Base-by-base conservation (phyloP, 2,329 filamentous ascomycete genomes). In the Aspergillus tamarii region DNA sequence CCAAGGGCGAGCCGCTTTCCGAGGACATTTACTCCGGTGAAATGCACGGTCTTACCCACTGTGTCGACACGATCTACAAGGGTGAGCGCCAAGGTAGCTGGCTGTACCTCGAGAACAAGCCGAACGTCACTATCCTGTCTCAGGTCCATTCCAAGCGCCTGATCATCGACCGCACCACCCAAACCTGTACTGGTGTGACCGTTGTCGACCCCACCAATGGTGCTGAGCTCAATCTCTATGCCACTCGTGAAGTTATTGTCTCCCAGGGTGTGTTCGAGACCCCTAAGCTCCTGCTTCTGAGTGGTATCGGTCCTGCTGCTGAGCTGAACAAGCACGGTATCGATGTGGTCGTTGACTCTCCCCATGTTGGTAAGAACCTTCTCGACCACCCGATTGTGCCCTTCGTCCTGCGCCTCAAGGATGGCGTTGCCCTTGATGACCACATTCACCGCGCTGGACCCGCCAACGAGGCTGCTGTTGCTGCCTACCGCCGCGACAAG, bases 1-100 rank as follows among this genome's bases (percentile, higher is more conserved):
- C 80, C 43, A 85, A 81, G 60, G 86, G 85, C 16, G 76, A 85
- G 58, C 70, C 73, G 0, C 59, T 87, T 3, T 84, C 79, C 0
- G 83, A 87, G 14, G 82, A 88, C 58, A 83, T 89, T 46, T 87
- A 84, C 68, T 80, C 84, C 60, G 87, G 86, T 14, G 77, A 80
- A 9, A 85, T 87, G 82, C 72, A 75, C 36, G 86, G 87, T 3
- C 79, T 89, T 1, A 81, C 78, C 46, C 80, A 86, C 50, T 83
- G 83, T 67, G 78, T 85, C 59, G 83, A 86, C 73, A 82, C 81
- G 46, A 88, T 88, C 68, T 87, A 89, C 75, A 78, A 84, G 10
- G 86, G 86, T n/a, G 76, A 78, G 61, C 82, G 86, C 21, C 85
- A 84, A 2, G 82, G 80, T 0, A 84, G 82, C 66, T 85, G 80